A percentile compares a stretch with the other conserved stretches of the same genome.
phyloP scores from a whole-genome alignment of 768 basidiomycete genomes.

The Tephrocybe rancida region DNA sequence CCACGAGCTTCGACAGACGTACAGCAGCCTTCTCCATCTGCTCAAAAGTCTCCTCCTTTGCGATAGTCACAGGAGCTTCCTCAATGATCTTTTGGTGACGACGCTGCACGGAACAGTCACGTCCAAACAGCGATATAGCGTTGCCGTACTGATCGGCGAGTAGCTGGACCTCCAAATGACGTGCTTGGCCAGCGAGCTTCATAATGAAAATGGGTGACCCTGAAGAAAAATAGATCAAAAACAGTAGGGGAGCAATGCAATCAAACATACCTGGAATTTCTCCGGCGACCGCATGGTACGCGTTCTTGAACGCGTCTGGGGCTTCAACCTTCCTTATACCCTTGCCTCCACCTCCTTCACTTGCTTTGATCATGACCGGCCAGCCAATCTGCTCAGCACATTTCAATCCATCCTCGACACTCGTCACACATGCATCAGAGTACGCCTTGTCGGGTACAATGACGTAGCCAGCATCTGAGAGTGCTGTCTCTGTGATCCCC shows the following conservation, averaged over 20 bases:
- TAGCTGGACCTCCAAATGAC: constrained; percentile 97
- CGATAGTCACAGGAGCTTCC: constrained; percentile 98
- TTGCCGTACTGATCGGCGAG: constrained; percentile 99
- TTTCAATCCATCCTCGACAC: constrained; percentile 83
- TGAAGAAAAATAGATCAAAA: constrained; percentile 24
- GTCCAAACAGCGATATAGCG: constrained; percentile 98
- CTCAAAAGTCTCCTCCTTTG: constrained; percentile 88
- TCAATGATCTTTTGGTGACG: constrained; percentile 99
- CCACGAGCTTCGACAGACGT: constrained; percentile 96
- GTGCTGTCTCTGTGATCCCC: constrained; percentile 84
- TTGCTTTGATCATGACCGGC: constrained; percentile 99
- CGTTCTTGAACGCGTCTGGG: constrained; percentile 88
- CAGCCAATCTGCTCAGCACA: constrained; percentile 89
- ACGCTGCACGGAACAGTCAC: constrained; percentile 98
- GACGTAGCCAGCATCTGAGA: constrained; percentile 88
- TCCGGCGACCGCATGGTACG: constrained; percentile 90
- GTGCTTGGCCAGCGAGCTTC: constrained; percentile 98
- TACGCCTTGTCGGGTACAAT: constrained; percentile 94
- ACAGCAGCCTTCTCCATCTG: constrained; percentile 99
- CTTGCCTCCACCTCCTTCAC: constrained; percentile 98
- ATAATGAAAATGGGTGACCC: constrained; percentile 99
- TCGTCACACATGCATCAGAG: constrained; percentile 82
- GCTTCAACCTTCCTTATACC: constrained; percentile 95
- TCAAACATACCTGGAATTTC: constrained; percentile 87
- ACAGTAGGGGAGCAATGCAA: constrained; percentile 10